phyloP scores from a whole-genome alignment of 1,284 basidiomycete species.

The Spongispora temasekensis region DNA sequence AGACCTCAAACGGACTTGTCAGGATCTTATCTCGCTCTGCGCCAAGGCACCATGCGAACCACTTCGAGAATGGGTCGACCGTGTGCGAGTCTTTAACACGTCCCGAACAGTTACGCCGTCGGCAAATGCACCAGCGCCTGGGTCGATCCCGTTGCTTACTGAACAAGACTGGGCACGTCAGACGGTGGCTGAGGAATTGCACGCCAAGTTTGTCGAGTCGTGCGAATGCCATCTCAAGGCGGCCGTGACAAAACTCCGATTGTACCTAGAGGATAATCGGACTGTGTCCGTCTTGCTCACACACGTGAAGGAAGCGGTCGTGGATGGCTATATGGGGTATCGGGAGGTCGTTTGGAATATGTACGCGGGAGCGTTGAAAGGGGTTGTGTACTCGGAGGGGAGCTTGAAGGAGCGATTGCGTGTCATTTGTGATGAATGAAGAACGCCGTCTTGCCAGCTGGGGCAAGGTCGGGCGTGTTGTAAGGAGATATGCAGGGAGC shows the following conservation, averaged over 20 bases:
- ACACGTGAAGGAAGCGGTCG: constrained; percentile 74
- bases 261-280: constrained; percentile 80
- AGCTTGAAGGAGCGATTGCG: constrained; percentile 35
- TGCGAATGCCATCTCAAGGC: constrained; percentile 60
- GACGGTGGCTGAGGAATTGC: constrained; percentile 49
- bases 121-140: constrained; percentile 11
- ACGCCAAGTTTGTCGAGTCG: constrained; percentile 52
- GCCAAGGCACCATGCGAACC: constrained; percentile 52
- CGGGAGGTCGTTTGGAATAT: constrained; percentile 48
- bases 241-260: constrained; percentile 54
- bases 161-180: constrained; percentile 48
- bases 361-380: constrained; percentile 41
- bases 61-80: constrained; percentile 61
- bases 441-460: not conserved
- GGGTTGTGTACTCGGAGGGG: constrained; percentile 39
- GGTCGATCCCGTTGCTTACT: constrained; percentile 28
- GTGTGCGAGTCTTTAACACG: constrained; percentile 40
- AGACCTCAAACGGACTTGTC: constrained; percentile 80
- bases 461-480: no score
- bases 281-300: constrained; percentile 77
- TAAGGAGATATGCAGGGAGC: no score
- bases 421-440: constrained; percentile 28
- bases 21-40: constrained; percentile 74
- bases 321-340: constrained; percentile 73
- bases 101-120: constrained; percentile 18